phyloP scores from a whole-genome alignment of 495 filamentous ascomycete species.

The Penicillium subrubescens region DNA sequence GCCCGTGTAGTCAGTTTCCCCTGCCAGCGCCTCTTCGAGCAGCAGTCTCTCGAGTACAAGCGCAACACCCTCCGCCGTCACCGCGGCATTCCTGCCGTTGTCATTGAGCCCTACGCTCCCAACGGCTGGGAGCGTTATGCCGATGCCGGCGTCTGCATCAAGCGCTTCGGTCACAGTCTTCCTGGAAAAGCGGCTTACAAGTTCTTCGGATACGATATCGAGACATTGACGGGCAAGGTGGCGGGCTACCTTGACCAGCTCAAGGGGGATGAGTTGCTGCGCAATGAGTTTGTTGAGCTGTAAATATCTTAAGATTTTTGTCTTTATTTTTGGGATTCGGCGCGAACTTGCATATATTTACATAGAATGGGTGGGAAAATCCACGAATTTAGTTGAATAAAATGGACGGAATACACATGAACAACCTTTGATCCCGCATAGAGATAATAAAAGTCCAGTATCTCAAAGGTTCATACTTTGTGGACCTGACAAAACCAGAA shows the following conservation, averaged over 20 bases:
- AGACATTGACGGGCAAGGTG: constrained; percentile 47
- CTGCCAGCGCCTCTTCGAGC: constrained; percentile 55
- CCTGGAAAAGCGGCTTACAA: constrained; percentile 55
- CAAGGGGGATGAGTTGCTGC: constrained; percentile 31
- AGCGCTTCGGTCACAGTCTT: constrained; percentile 50
- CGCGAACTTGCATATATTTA: neutral
- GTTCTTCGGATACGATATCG: constrained; percentile 54
- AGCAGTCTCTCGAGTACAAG: constrained; percentile 52
- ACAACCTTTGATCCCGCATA: neutral
- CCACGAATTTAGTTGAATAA: neutral
- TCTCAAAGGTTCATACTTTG: neutral
- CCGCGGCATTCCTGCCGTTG: constrained; percentile 45
- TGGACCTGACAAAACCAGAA: neutral
- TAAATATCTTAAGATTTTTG: constrained; percentile 7
- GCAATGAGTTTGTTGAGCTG: constrained; percentile 45
- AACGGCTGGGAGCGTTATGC: constrained; percentile 64
- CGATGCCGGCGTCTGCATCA: constrained; percentile 52
- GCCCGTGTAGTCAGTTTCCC: constrained; percentile 58
- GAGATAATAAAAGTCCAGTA: neutral
- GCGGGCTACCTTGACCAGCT: constrained; percentile 45
- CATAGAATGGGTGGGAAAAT: constrained; percentile 3
- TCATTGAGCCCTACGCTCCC: constrained; percentile 56
- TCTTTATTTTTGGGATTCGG: neutral
- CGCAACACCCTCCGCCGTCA: constrained; percentile 39
- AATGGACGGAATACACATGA: neutral